Evolutionary conservation across 768 basidiomycete species (phyloP).

Genomic region (Lactarius deliciosus): DNA sequence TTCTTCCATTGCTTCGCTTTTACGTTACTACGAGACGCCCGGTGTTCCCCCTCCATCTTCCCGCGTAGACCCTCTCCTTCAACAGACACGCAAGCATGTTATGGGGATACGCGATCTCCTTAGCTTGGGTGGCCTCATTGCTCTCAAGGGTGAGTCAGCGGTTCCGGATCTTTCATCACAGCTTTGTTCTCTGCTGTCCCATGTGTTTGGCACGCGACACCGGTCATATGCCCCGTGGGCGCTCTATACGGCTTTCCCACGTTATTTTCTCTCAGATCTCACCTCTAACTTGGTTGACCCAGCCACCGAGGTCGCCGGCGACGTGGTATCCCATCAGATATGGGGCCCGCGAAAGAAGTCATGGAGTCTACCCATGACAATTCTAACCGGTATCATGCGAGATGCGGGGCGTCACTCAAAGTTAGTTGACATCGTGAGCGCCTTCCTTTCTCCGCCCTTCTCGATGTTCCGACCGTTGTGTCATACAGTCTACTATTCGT

Average conservation of each 20-base stretch:
- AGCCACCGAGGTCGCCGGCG: constrained; percentile 54
- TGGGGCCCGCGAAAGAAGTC: constrained; percentile 86
- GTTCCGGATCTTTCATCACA: constrained; percentile 1
- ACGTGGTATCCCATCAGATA: constrained; percentile 74
- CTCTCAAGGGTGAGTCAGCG: constrained; percentile 26
- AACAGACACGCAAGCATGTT: constrained; percentile 52
- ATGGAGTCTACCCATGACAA: constrained; percentile 95
- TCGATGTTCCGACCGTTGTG: neutral
- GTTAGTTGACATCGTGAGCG: constrained; percentile 76
- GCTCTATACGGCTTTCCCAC: constrained; percentile 7
- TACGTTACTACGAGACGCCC: constrained; percentile 57
- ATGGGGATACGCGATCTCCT: constrained; percentile 68
- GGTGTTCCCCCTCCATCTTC: constrained; percentile 73
- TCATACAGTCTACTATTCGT: constrained; percentile 47
- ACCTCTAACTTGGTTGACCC: constrained; percentile 36
- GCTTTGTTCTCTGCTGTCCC: neutral
- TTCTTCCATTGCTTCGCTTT: constrained; percentile 24
- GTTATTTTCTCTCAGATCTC: constrained; percentile 6
- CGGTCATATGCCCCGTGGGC: constrained; percentile 9
- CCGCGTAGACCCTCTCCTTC: constrained; percentile 67
- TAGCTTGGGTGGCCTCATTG: constrained; percentile 59
- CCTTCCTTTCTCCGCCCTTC: neutral
- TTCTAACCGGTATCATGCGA: constrained; percentile 81
- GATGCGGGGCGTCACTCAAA: constrained; percentile 79
- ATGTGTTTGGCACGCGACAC: constrained; percentile 9